Conservation (phyloP, 2,329 filamentous ascomycete genomes). For the Xylariomycetidae sp. region DNA sequence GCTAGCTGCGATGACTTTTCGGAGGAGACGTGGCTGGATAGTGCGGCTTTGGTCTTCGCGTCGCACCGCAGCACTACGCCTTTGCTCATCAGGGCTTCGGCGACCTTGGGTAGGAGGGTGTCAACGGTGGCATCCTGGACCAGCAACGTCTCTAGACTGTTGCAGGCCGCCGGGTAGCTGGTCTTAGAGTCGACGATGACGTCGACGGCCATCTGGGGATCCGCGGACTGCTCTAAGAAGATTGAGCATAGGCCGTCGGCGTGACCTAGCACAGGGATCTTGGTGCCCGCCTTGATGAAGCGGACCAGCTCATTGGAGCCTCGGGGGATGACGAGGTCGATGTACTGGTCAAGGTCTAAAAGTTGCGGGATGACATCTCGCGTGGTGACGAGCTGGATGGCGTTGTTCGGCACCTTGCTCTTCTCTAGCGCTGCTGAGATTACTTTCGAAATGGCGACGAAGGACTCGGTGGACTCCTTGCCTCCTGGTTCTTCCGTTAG, state of each 20-base stretch:
- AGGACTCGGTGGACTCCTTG: constrained; percentile 94
- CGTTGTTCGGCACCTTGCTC: constrained; percentile 74
- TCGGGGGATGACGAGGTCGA: constrained; percentile 91
- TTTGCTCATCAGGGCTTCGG: constrained; percentile 65
- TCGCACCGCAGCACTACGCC: constrained; percentile 85
- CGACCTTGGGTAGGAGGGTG: constrained; percentile 64
- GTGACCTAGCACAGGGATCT: constrained; percentile 93
- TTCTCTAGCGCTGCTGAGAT: constrained; percentile 71
- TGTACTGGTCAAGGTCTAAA: constrained; percentile 77
- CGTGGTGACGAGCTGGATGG: constrained; percentile 90
- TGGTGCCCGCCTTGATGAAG: constrained; percentile 83
- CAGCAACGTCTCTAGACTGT: constrained; percentile 85
- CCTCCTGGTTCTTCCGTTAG: constrained; percentile 50
- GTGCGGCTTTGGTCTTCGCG: constrained; percentile 54
- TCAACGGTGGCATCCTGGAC: constrained; percentile 67
- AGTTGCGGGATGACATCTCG: constrained; percentile 85
- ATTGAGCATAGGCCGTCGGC: constrained; percentile 88
- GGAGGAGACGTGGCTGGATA: constrained; percentile 42
- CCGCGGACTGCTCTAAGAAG: constrained; percentile 76
- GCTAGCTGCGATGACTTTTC: constrained; percentile 45
- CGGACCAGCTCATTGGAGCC: constrained; percentile 86
- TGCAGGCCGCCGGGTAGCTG: constrained; percentile 92
- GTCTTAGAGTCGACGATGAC: constrained; percentile 90
- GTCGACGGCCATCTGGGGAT: constrained; percentile 62
- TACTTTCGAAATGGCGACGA: constrained; percentile 79